A percentile compares a stretch with the other conserved stretches of the same genome.
phyloP scores from a whole-genome alignment of 2,329 filamentous ascomycete genomes.

The Leptodontidium sp. region DNA sequence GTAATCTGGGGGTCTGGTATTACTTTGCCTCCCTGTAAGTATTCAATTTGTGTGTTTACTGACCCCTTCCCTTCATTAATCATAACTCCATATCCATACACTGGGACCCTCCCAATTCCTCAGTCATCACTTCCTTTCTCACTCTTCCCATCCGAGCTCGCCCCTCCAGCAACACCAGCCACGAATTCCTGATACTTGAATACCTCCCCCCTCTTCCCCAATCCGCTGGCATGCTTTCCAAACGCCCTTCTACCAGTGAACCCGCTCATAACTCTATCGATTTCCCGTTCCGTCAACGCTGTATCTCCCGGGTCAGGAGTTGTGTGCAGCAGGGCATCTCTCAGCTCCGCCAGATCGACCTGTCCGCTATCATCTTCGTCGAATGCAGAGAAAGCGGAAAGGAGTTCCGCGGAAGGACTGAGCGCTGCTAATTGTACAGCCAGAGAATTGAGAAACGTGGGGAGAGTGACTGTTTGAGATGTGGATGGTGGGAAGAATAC shows the following conservation, averaged over 20 bases:
- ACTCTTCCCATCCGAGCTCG: constrained; percentile 39
- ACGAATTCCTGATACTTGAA: constrained; percentile 97
- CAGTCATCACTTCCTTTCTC: constrained; percentile 31
- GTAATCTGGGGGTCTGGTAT: background rate
- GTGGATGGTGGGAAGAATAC: constrained; percentile 82
- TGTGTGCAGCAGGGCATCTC: constrained; percentile 83
- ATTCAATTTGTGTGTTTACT: background rate
- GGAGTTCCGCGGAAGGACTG: constrained; percentile 80
- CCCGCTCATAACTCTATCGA: constrained; percentile 86
- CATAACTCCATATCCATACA: background rate
- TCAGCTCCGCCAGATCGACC: constrained; percentile 82
- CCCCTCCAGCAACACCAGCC: constrained; percentile 43
- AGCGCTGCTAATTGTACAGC: constrained; percentile 77
- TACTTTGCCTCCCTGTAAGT: background rate
- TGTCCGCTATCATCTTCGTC: constrained; percentile 96
- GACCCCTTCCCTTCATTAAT: background rate
- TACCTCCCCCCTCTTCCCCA: constrained; percentile 78
- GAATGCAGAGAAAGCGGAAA: constrained; percentile 92
- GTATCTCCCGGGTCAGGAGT: constrained; percentile 75
- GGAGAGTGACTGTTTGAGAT: constrained; percentile 79
- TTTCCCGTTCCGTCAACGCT: constrained; percentile 73
- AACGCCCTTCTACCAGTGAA: constrained; percentile 88
- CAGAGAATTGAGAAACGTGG: constrained; percentile 84
- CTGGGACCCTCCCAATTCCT: background rate
- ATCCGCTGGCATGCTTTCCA: constrained; percentile 62